Evolutionary conservation across 164 flowering plant species (phyloP).

Genomic region (Saururus chinensis): DNA sequence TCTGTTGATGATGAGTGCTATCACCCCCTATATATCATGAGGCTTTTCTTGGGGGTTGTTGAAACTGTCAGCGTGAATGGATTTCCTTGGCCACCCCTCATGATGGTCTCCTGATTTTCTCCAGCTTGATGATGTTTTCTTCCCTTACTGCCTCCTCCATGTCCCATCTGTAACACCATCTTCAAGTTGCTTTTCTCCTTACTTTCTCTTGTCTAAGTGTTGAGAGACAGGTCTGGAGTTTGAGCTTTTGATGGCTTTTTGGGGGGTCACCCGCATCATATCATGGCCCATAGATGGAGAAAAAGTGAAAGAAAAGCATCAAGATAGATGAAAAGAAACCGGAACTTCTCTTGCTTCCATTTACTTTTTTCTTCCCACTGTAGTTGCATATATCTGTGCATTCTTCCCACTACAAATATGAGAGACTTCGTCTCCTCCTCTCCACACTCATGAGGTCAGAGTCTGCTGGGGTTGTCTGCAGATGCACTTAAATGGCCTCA

Average conservation of each 20-base stretch:
- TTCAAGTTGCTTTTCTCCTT: constrained; percentile 4
- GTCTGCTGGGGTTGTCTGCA: not conserved
- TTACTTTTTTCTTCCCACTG: not conserved
- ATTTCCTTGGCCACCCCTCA: constrained; percentile 41
- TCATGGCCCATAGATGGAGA: not conserved
- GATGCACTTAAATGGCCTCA: not conserved
- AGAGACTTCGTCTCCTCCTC: not conserved
- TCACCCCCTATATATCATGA: constrained; percentile 3
- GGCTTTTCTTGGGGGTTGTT: constrained; percentile 25
- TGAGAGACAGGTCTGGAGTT: constrained; percentile 27
- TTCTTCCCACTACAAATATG: not conserved
- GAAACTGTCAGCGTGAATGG: constrained; percentile 50
- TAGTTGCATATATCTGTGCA: no score
- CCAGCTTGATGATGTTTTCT: constrained; percentile 4
- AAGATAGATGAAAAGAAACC: constrained; percentile 4
- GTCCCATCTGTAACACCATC: constrained; percentile 1
- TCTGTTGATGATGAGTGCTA: not conserved
- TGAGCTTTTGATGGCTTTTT: constrained; percentile 21
- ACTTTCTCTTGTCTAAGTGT: constrained; percentile 16
- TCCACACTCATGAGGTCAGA: not conserved
- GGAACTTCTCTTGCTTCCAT: not conserved
- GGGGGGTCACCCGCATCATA: constrained; percentile 10
- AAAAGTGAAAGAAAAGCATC: not conserved
- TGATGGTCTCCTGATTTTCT: constrained; percentile 17
- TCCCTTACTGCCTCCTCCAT: constrained; percentile 9